Conservation (phyloP, 2,329 filamentous ascomycete genomes). For the Botrytis pseudocinerea region DNA sequence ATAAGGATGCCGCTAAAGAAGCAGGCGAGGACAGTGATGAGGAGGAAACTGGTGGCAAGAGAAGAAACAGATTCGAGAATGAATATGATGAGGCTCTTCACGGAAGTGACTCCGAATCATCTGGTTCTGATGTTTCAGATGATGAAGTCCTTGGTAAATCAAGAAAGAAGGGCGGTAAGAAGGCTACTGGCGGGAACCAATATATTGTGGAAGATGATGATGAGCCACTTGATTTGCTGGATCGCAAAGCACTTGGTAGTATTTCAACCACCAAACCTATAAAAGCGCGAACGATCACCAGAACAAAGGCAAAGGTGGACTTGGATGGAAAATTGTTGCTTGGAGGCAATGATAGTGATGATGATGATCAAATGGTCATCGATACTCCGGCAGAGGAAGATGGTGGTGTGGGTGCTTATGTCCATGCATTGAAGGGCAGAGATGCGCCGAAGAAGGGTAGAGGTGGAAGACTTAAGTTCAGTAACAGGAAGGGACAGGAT, state of each 20-base stretch:
- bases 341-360: conserved; percentile 53
- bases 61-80: conserved; percentile 74
- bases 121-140: conserved; percentile 63
- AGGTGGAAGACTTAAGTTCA: conserved; percentile 70
- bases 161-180: conserved; percentile 51
- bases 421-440: conserved; percentile 67
- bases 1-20: conserved; percentile 69
- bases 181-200: conserved; percentile 57
- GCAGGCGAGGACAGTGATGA: conserved; percentile 59
- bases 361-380: conserved; percentile 61
- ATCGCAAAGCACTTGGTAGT: conserved; percentile 83
- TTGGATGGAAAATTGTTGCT: conserved; percentile 80
- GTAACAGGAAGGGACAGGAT: conserved; percentile 61
- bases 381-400: conserved; percentile 54
- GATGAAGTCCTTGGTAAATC: conserved; percentile 53
- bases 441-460: conserved; percentile 65
- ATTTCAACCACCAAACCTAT: conserved; percentile 88
- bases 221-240: conserved; percentile 91
- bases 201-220: conserved; percentile 95
- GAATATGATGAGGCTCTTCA: conserved; percentile 97
- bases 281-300: conserved; percentile 54
- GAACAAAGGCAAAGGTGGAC: conserved; percentile 65
- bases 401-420: conserved; percentile 66
- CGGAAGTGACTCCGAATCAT: conserved; percentile 52
- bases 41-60: conserved; percentile 52